phyloP scores from a whole-genome alignment of 2,329 filamentous ascomycete genomes.

The Neodidymelliopsis sp. region DNA sequence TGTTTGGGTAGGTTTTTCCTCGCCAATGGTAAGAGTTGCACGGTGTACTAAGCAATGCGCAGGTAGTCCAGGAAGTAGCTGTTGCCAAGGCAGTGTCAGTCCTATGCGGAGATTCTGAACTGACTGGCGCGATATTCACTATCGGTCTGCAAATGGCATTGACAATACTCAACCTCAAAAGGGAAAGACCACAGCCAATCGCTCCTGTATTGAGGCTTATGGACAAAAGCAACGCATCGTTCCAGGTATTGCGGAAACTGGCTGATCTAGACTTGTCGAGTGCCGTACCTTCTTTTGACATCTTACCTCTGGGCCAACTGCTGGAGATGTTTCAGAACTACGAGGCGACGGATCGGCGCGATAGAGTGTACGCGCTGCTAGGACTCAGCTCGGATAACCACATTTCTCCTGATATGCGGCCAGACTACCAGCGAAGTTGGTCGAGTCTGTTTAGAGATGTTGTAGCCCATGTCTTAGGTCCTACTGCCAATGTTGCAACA shows the following conservation, averaged over 20 bases:
- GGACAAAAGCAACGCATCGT: neutral
- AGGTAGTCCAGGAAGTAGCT: conserved; percentile 22
- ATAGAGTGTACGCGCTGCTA: conserved; percentile 20
- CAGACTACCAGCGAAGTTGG: conserved; percentile 14
- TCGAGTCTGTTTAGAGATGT: neutral
- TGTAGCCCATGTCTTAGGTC: neutral
- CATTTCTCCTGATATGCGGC: neutral
- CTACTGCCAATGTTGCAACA: neutral
- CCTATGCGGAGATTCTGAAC: conserved; percentile 1
- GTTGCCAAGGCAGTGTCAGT: conserved; percentile 13
- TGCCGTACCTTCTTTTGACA: conserved; percentile 1
- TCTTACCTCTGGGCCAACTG: conserved; percentile 16
- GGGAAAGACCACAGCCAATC: neutral
- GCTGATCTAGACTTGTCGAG: neutral
- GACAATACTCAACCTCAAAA: neutral
- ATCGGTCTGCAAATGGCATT: conserved; percentile 6
- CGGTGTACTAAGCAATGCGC: conserved; percentile 2
- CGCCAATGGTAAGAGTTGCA: neutral
- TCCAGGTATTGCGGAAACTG: neutral
- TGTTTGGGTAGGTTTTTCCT: conserved; percentile 1
- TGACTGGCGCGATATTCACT: conserved; percentile 18
- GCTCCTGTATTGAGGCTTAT: conserved; percentile 7
- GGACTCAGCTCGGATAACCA: conserved; percentile 17
- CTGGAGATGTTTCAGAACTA: conserved; percentile 16
- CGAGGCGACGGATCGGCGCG: conserved; percentile 10